Conservation (phyloP, 176 grass and related monocot genomes). For the Otatea glauca region DNA sequence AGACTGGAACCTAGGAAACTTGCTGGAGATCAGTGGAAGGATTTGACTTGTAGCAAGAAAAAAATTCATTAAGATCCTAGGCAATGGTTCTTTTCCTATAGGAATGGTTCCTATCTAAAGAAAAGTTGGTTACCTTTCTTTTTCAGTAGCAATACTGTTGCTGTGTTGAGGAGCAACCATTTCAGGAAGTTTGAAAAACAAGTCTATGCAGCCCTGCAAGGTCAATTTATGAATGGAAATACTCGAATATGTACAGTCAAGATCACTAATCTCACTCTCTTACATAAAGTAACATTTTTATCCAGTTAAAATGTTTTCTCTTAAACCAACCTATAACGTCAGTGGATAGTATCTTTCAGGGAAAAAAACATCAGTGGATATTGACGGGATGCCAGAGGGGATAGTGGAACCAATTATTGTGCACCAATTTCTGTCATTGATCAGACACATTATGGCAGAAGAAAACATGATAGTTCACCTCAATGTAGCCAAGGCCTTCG, state of each 20-base stretch:
- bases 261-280: neutral
- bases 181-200: neutral
- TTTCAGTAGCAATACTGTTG: slow-evolving; percentile 18
- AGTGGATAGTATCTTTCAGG: neutral
- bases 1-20: neutral
- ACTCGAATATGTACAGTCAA: neutral
- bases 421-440: neutral
- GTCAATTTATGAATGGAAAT: slow-evolving; percentile 3
- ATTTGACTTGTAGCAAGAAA: slow-evolving; percentile 27
- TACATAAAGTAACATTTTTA: neutral
- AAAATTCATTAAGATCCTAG: neutral
- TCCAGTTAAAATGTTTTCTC: slow-evolving; percentile 1
- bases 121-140: slow-evolving; percentile 31
- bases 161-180: neutral
- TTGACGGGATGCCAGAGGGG: slow-evolving; percentile 10
- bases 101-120: neutral
- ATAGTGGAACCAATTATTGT: slow-evolving; percentile 14
- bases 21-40: neutral
- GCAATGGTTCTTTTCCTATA: neutral
- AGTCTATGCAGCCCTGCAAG: neutral
- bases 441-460: neutral
- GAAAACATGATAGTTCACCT: slow-evolving; percentile 52
- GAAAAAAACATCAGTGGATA: slow-evolving; percentile 8
- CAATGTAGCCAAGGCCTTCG: slow-evolving; percentile 92
- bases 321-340: slow-evolving; percentile 13